Conservation (phyloP, 257 asterid species). For the Gentiana straminea region DNA sequence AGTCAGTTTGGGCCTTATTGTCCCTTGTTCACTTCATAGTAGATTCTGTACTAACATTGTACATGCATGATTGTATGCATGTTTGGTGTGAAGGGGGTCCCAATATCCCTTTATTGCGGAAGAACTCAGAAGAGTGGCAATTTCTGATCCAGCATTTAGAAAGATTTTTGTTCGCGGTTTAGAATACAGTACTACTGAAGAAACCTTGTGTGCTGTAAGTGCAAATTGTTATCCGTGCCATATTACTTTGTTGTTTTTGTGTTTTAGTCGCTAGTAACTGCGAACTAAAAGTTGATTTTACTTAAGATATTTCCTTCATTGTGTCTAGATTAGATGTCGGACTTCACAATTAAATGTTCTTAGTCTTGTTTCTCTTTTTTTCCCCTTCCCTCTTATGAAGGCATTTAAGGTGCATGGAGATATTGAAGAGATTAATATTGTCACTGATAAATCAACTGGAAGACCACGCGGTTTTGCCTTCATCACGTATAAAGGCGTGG, state of each 20-base stretch:
- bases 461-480: slow-evolving; percentile 77
- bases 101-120: slow-evolving; percentile 88
- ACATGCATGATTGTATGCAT: slow-evolving; percentile 89
- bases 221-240: slow-evolving; percentile 43
- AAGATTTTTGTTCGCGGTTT: slow-evolving; percentile 98
- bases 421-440: slow-evolving; percentile 80
- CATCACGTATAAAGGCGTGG: slow-evolving; percentile 62
- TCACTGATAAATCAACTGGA: slow-evolving; percentile 60
- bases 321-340: no score
- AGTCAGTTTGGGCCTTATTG: slow-evolving; percentile 14
- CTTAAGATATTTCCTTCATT: background rate
- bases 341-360: background rate
- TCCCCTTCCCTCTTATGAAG: slow-evolving; percentile 18
- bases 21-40: slow-evolving; percentile 20
- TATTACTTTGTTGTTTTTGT: slow-evolving; percentile 9
- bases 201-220: slow-evolving; percentile 97
- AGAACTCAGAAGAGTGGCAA: slow-evolving; percentile 87
- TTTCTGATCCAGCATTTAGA: slow-evolving; percentile 95
- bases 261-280: background rate
- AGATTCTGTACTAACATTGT: slow-evolving; percentile 62
- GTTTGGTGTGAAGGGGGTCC: slow-evolving; percentile 87
- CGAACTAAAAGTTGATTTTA: no score
- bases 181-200: slow-evolving; percentile 89
- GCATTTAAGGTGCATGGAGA: slow-evolving; percentile 81
- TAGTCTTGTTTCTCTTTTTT: slow-evolving; percentile 3